Evolutionary conservation across 345 rosid species (phyloP).

Genomic region (Moringa oleifera): DNA sequence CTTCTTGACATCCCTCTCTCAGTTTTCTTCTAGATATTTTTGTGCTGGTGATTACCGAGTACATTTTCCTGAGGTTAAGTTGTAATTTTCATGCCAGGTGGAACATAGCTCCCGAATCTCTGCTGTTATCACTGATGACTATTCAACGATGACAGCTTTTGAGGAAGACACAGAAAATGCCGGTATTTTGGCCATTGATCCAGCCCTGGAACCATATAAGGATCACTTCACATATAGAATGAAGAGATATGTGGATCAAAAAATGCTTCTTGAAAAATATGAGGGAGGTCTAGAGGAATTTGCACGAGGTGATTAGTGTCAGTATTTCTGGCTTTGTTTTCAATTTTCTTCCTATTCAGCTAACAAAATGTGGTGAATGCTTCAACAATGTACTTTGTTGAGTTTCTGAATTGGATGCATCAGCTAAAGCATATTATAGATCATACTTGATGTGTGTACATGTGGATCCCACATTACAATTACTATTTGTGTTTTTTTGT

Average conservation of each 20-base stretch:
- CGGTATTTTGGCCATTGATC: slow-evolving; percentile 44
- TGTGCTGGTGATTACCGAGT: neutral
- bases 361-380: neutral
- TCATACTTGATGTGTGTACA: no score
- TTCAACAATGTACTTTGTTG: neutral
- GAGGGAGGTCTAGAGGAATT: slow-evolving; percentile 76
- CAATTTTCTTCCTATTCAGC: neutral
- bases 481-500: neutral
- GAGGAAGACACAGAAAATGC: slow-evolving; percentile 37
- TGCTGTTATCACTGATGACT: slow-evolving; percentile 41
- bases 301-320: slow-evolving; percentile 41
- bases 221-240: slow-evolving; percentile 59
- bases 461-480: neutral
- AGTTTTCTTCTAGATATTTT: neutral
- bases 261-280: slow-evolving; percentile 40
- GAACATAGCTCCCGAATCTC: slow-evolving; percentile 23
- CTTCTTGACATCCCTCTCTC: neutral
- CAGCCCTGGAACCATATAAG: slow-evolving; percentile 44
- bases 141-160: slow-evolving; percentile 26
- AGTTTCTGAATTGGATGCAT: neutral
- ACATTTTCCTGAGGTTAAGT: neutral
- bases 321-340: neutral
- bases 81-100: slow-evolving; percentile 17
- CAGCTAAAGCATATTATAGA: neutral
- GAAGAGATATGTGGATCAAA: slow-evolving; percentile 47